Base-by-base conservation (phyloP, 495 filamentous ascomycete species). In the Tetracladium marchalianum region DNA sequence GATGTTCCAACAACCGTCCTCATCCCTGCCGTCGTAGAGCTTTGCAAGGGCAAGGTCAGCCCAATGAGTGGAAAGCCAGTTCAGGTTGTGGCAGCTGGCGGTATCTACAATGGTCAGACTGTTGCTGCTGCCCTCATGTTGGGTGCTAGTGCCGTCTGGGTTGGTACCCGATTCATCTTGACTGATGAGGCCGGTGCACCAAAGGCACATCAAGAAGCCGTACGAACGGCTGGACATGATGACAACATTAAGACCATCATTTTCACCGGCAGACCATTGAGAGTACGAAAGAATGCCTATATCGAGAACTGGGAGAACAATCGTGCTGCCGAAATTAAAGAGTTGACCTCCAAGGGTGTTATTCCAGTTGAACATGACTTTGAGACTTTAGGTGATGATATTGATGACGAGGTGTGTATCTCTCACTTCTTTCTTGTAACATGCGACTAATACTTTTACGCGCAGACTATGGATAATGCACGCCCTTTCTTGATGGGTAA, bases 271-370 rank as follows among this genome's bases (percentile, higher is more conserved):
- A 87, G 92, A 38, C 92, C 92, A 35, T 72, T 98, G 49, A 85
- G 92, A 51, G 92, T 98, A 46, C 82, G 90, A 53, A 90, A 78
- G 55, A 98, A 97, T 69, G 56, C 78, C 7, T 98, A 97, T 66
- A 96, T 98, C 59, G 47, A 77, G 58, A 87, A 95, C 72, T 98
- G 93, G 92, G 92, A 98, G 71, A 81, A 84, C 60, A 88, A 95
- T 70, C 83, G 92, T 53, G 63, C 70, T 43, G 67, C 76, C 11
- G 92, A 98, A 69, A 95, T 98, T 67, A 92, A 88, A 72, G 72
- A 90, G 55, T 79, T 96, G 38, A 93, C 90, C 8, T 57, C 75
- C 56, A 84, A 90, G 76, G 92, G 92, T 62, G 68, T 84, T 53
- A 85, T 98, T 55, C 92, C 92, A 22, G 93, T 89, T 37, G 92